Percentiles rank a stretch among this genome's conserved stretches.
These are phyloP conservation scores for Trichoderma reesei DNA, from an alignment of 495 filamentous ascomycete genomes.

Conservation along the genomic window DNA sequence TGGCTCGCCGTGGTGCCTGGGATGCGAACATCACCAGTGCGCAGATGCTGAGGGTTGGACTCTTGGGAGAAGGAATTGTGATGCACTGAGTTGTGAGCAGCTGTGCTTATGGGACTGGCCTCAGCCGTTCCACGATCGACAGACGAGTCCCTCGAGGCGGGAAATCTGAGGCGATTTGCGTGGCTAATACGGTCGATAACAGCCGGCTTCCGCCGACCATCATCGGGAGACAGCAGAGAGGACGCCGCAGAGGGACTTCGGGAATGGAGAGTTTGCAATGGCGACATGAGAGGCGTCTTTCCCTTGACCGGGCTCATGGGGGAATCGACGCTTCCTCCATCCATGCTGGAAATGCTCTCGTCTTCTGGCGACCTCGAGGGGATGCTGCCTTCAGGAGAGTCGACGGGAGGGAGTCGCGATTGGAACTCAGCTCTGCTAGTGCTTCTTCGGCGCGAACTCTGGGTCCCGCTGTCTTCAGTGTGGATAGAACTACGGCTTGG, in stretches of 20 bases:
- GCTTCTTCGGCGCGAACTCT: conserved; percentile 21
- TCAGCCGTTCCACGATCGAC: conserved; percentile 44
- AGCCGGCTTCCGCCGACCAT: conserved; percentile 27
- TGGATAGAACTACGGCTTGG: background rate
- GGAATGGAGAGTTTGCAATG: conserved; percentile 16
- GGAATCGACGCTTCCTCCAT: conserved; percentile 28
- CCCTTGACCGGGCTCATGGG: conserved; percentile 32
- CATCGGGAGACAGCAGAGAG: conserved; percentile 17
- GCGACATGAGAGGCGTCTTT: conserved; percentile 22
- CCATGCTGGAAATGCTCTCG: conserved; percentile 26
- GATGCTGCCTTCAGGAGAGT: conserved; percentile 21
- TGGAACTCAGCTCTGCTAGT: conserved; percentile 28
- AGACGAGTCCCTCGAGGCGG: conserved; percentile 53
- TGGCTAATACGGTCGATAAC: conserved; percentile 46
- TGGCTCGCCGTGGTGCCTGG: conserved; percentile 41
- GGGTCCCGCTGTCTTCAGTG: background rate
- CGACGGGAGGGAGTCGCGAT: conserved; percentile 14
- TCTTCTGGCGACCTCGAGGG: conserved; percentile 29
- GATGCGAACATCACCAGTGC: conserved; percentile 37
- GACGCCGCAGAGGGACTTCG: conserved; percentile 15
- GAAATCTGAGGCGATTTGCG: conserved; percentile 37
- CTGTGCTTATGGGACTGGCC: conserved; percentile 42
- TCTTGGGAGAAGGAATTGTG: conserved; percentile 41
- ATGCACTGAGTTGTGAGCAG: conserved; percentile 43
- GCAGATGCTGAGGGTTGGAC: conserved; percentile 31